Percentiles rank a stretch among this genome's conserved stretches.
These are phyloP conservation scores for Pleurotus tuber-regium DNA, from an alignment of 768 basidiomycete species.

Conservation along the genomic window DNA sequence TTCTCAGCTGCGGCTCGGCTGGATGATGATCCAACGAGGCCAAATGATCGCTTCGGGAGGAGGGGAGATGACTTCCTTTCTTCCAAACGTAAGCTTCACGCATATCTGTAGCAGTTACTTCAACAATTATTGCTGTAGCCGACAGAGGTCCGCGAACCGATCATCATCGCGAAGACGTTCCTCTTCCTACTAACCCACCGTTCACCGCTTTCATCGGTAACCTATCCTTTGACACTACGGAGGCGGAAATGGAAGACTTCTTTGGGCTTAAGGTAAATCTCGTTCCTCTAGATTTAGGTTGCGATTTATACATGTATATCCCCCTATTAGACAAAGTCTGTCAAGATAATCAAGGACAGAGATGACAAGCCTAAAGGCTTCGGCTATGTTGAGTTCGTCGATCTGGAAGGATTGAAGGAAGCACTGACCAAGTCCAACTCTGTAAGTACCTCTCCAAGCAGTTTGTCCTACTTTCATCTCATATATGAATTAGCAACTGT, in stretches of 20 bases:
- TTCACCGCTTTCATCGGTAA: constrained; percentile 98
- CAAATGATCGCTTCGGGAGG: constrained; percentile 53
- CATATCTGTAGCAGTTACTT: constrained; percentile 11
- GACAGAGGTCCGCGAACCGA: constrained; percentile 44
- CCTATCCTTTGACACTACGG: constrained; percentile 88
- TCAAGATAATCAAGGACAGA: constrained; percentile 90
- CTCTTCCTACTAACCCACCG: constrained; percentile 92
- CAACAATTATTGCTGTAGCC: constrained; percentile 29
- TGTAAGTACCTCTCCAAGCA: constrained; percentile 39
- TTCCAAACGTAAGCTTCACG: constrained; percentile 51
- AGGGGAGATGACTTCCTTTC: constrained; percentile 64
- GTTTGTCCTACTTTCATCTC: neutral
- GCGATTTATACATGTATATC: neutral
- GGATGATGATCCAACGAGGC: constrained; percentile 60
- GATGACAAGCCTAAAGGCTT: constrained; percentile 98
- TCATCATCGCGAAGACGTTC: constrained; percentile 83
- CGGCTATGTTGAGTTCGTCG: constrained; percentile 95
- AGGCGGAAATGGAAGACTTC: constrained; percentile 77
- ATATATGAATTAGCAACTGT: constrained; percentile 49
- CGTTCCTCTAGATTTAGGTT: neutral
- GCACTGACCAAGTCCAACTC: constrained; percentile 71
- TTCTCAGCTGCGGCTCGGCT: constrained; percentile 61
- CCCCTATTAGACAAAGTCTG: constrained; percentile 61
- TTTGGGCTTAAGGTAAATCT: constrained; percentile 62
- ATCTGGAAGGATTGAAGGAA: constrained; percentile 80